These are phyloP conservation scores for Calonectria honghensis DNA, from an alignment of 2,329 filamentous ascomycete species.

Conservation along the genomic window DNA sequence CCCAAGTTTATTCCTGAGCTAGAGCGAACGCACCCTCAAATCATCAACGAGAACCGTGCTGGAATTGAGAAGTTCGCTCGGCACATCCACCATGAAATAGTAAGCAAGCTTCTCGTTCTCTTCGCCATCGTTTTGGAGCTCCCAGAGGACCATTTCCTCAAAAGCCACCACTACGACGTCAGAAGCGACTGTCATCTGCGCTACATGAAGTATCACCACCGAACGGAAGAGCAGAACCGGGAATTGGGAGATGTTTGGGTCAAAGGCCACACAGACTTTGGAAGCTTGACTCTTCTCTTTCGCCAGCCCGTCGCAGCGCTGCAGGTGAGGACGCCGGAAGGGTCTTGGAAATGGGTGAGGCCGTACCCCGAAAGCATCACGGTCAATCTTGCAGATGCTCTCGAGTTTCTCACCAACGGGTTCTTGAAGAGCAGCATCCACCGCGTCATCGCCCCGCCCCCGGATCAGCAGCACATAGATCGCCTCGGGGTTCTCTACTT, in stretches of 20 bases:
- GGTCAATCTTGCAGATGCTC: constrained; percentile 69
- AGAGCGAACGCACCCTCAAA: not conserved
- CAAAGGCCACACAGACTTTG: constrained; percentile 73
- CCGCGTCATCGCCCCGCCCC: constrained; percentile 45
- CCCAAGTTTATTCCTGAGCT: constrained; percentile 3
- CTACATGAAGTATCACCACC: constrained; percentile 74
- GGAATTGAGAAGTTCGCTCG: constrained; percentile 14
- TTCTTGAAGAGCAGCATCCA: constrained; percentile 65
- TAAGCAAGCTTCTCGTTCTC: constrained; percentile 9
- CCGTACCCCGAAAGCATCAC: constrained; percentile 69
- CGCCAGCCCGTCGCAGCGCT: constrained; percentile 74
- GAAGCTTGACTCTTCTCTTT: constrained; percentile 74
- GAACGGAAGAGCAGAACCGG: constrained; percentile 63
- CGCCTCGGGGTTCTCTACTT: constrained; percentile 56
- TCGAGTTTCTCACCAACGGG: constrained; percentile 68
- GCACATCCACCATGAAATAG: constrained; percentile 3
- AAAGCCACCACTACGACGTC: constrained; percentile 71
- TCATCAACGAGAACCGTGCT: not conserved
- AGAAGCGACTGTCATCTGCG: constrained; percentile 75
- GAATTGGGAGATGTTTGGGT: constrained; percentile 63
- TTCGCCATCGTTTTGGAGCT: constrained; percentile 62
- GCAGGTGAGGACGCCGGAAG: constrained; percentile 68
- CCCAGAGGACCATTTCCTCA: constrained; percentile 73
- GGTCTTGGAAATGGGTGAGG: constrained; percentile 68
- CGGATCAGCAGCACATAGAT: constrained; percentile 39